A percentile compares a stretch with the other conserved stretches of the same genome.
Evolutionary conservation across 1,139 yeast genomes (phyloP).

Genomic region (Nakaseomyces delphensis): DNA sequence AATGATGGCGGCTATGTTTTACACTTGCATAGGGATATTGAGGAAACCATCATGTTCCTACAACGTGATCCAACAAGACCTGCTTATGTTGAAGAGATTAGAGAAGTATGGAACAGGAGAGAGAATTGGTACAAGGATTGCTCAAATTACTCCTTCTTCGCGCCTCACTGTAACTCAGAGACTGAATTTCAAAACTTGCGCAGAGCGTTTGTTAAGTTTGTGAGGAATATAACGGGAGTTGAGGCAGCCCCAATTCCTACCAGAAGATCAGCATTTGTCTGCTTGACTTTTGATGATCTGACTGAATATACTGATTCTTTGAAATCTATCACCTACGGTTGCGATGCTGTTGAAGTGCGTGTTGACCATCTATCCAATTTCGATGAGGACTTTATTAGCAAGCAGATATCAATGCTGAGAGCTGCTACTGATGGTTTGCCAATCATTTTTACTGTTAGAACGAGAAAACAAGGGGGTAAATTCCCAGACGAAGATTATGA

Average conservation of each 20-base stretch:
- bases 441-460: conserved; percentile 72
- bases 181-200: conserved; percentile 51
- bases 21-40: conserved; percentile 82
- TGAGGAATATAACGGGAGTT: conserved; percentile 59
- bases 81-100: conserved; percentile 69
- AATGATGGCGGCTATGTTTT: conserved; percentile 57
- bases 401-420: conserved; percentile 65
- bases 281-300: conserved; percentile 55
- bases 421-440: conserved; percentile 54
- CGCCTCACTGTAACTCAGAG: conserved; percentile 57
- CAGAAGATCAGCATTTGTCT: conserved; percentile 59
- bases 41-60: conserved; percentile 68
- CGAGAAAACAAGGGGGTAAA: conserved; percentile 71
- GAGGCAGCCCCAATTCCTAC: conserved; percentile 39
- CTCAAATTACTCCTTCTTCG: conserved; percentile 69
- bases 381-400: conserved; percentile 50
- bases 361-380: conserved; percentile 58
- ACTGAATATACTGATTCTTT: conserved; percentile 42
- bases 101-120: conserved; percentile 76
- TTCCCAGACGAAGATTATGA: conserved; percentile 52
- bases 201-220: conserved; percentile 49
- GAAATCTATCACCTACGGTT: conserved; percentile 54
- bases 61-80: conserved; percentile 78
- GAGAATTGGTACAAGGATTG: conserved; percentile 73
- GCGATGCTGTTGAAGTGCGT: conserved; percentile 75